A percentile compares a stretch with the other conserved stretches of the same genome.
Conservation (phyloP, 768 basidiomycete genomes). For the Phylloporus sp. region DNA sequence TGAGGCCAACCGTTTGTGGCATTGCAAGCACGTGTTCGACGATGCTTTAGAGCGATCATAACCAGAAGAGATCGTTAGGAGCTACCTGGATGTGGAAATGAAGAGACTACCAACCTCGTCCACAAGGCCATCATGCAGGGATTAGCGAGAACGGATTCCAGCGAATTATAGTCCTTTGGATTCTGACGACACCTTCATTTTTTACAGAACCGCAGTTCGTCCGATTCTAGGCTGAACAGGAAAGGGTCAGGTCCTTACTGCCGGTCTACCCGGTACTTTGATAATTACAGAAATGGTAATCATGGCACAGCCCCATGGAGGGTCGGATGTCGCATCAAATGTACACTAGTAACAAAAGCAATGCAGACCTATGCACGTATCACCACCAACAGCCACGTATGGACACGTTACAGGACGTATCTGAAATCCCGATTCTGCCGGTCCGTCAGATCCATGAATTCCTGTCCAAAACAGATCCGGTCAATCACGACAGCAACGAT, state of each 20-base stretch:
- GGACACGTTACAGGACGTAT: conserved; percentile 51
- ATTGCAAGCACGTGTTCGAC: conserved; percentile 1
- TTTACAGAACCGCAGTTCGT: neutral
- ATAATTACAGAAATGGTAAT: neutral
- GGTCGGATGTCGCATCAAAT: no score
- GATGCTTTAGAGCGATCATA: neutral
- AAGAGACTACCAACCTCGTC: conserved; percentile 4
- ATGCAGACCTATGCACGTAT: neutral
- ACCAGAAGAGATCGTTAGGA: neutral
- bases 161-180: neutral
- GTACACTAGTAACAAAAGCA: no score
- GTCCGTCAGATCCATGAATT: conserved; percentile 71
- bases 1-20: conserved; percentile 7
- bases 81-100: neutral
- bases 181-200: neutral
- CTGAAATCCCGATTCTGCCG: conserved; percentile 67
- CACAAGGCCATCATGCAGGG: neutral
- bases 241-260: neutral
- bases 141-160: neutral
- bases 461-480: conserved; percentile 36
- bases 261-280: neutral
- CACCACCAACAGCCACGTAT: neutral
- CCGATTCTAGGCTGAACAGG: neutral
- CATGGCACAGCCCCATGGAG: no score
- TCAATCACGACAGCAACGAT: neutral